These are phyloP conservation scores for Crithidia bombi DNA, from an alignment of 208 protist species.

Conservation along the genomic window DNA sequence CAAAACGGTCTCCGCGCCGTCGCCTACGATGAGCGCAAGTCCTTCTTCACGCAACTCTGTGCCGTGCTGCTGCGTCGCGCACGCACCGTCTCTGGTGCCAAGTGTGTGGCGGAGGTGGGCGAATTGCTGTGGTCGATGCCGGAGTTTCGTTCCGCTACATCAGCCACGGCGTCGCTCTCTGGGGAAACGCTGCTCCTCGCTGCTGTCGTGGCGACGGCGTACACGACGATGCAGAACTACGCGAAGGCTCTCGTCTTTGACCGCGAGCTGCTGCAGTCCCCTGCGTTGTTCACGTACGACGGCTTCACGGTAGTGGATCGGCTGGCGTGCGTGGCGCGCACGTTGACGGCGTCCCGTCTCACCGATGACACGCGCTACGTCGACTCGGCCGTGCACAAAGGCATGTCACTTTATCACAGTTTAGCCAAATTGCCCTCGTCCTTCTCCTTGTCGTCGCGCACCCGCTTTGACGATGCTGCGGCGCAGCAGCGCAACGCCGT, in stretches of 20 bases:
- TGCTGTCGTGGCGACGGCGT: constrained; percentile 1
- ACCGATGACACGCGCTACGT: constrained; percentile 10
- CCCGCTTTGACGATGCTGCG: too few species aligned
- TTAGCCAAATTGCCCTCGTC: neutral
- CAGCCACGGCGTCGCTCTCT: constrained; percentile 2
- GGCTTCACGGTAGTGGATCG: constrained; percentile 19
- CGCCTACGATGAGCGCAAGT: constrained; percentile 8
- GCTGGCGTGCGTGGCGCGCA: constrained; percentile 29
- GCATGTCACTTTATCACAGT: constrained; percentile 25
- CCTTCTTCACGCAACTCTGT: constrained; percentile 27
- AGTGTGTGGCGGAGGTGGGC: constrained; percentile 17
- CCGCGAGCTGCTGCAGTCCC: constrained; percentile 31
- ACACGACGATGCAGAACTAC: constrained; percentile 10
- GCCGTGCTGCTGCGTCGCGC: neutral
- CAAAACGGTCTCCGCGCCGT: constrained; percentile 7
- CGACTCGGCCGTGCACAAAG: constrained; percentile 31
- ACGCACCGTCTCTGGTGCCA: neutral
- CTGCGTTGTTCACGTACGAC: constrained; percentile 28
- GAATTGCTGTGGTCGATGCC: constrained; percentile 25
- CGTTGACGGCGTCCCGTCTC: constrained; percentile 14
- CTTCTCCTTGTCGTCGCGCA: neutral
- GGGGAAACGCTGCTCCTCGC: constrained; percentile 31
- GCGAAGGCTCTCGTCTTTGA: constrained; percentile 23
- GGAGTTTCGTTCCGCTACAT: constrained; percentile 12
- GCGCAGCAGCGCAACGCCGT: constrained; percentile 13